Evolutionary conservation across 2,329 filamentous ascomycete species (phyloP).

Genomic region (Talaromyces funiculosus): DNA sequence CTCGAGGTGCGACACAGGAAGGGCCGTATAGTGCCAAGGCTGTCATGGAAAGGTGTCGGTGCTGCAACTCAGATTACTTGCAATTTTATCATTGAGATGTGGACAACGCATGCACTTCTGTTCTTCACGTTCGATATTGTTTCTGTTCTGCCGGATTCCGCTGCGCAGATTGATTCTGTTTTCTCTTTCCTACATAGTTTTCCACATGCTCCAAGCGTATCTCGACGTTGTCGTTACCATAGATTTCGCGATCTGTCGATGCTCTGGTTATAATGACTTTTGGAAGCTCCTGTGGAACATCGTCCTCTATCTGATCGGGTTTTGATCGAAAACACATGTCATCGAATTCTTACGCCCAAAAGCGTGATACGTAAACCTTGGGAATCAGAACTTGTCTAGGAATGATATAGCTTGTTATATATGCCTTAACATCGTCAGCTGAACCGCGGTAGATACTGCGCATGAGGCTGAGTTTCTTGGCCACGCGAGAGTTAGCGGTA

Average conservation of each 20-base stretch:
- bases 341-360: background rate
- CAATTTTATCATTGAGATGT: background rate
- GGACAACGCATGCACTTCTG: background rate
- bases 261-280: constrained; percentile 3
- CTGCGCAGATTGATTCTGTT: background rate
- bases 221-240: background rate
- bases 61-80: background rate
- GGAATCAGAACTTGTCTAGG: background rate
- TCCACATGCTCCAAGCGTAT: background rate
- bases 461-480: background rate
- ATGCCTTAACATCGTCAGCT: background rate
- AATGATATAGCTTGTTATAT: background rate
- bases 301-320: background rate
- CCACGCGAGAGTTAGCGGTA: background rate
- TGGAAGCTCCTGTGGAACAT: background rate
- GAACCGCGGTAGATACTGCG: background rate
- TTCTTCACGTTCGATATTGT: background rate
- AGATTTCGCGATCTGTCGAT: constrained; percentile 1
- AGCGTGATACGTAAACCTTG: background rate
- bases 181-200: background rate
- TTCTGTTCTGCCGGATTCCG: constrained; percentile 31
- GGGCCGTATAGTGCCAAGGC: background rate
- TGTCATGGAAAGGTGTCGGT: background rate
- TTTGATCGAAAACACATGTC: constrained; percentile 1
- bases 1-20: background rate